phyloP scores from a whole-genome alignment of 768 basidiomycete genomes.

The Dioszegia aurantiaca region DNA sequence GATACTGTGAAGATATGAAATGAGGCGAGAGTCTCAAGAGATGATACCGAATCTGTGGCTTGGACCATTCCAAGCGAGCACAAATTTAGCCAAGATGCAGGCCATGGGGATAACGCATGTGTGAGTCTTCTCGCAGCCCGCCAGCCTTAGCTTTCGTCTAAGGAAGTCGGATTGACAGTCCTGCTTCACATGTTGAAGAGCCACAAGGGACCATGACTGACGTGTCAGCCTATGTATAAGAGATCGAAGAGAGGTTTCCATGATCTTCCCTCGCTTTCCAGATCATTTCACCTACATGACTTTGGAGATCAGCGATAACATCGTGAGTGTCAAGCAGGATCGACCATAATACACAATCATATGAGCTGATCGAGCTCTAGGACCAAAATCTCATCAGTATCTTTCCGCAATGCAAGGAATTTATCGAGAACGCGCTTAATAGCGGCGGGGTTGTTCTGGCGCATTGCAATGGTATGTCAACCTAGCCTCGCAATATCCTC shows the following conservation, averaged over 20 bases:
- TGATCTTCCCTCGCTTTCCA: slow-evolving; percentile 50
- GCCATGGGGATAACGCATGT: slow-evolving; percentile 50
- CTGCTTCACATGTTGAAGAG: too few relatives aligned
- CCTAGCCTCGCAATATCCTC: not conserved
- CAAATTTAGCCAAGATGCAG: slow-evolving; percentile 34
- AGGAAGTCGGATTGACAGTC: not conserved
- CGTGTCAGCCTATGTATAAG: slow-evolving; percentile 46
- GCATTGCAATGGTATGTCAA: slow-evolving; percentile 50
- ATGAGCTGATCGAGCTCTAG: slow-evolving; percentile 19
- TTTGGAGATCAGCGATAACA: slow-evolving; percentile 50
- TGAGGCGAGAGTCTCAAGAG: slow-evolving; percentile 50
- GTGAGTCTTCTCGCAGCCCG: too few relatives aligned
- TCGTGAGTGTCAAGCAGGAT: slow-evolving; percentile 26
- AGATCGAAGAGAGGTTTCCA: slow-evolving; percentile 43
- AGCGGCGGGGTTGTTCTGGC: slow-evolving; percentile 47
- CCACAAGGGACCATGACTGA: too few relatives aligned
- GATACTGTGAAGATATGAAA: slow-evolving; percentile 54
- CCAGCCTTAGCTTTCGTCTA: not conserved
- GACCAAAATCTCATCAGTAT: slow-evolving; percentile 51
- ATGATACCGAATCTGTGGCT: slow-evolving; percentile 49
- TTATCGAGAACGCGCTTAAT: slow-evolving; percentile 45
- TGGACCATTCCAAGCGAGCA: slow-evolving; percentile 49
- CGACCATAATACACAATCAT: not conserved
- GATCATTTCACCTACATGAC: slow-evolving; percentile 47
- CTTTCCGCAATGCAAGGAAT: slow-evolving; percentile 40